These are phyloP conservation scores for Pseudocercospora eumusae DNA, from an alignment of 2,329 filamentous ascomycete genomes.

Conservation along the genomic window DNA sequence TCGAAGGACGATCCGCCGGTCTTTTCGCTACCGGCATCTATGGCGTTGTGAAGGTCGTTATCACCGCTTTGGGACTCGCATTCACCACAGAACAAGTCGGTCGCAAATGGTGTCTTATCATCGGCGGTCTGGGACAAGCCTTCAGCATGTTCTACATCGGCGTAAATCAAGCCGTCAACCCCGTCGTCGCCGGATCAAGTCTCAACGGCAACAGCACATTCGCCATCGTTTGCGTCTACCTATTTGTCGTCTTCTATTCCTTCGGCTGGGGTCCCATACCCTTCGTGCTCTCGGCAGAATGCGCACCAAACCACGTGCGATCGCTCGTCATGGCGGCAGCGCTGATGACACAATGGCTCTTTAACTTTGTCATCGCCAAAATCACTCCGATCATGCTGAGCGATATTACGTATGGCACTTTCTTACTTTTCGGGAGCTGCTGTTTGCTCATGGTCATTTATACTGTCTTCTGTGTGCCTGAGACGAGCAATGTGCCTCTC, in stretches of 20 bases:
- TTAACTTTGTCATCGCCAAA: constrained; percentile 41
- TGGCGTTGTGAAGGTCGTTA: constrained; percentile 50
- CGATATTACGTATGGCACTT: constrained; percentile 48
- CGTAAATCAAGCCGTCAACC: constrained; percentile 44
- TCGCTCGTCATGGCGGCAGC: constrained; percentile 48
- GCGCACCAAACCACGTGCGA: constrained; percentile 39
- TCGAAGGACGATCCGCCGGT: constrained; percentile 42
- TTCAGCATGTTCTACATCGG: constrained; percentile 49
- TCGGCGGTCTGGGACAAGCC: constrained; percentile 47
- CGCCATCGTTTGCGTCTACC: constrained; percentile 55
- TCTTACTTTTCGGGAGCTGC: constrained; percentile 43
- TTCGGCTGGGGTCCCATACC: constrained; percentile 51
- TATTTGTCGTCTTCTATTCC: constrained; percentile 51
- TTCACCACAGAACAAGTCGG: constrained; percentile 50
- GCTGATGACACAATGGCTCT: constrained; percentile 51
- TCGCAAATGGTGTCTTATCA: constrained; percentile 48
- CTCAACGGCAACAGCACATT: constrained; percentile 58
- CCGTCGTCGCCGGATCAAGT: constrained; percentile 47
- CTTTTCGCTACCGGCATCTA: constrained; percentile 53
- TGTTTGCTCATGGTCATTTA: constrained; percentile 49
- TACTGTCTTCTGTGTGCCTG: constrained; percentile 46
- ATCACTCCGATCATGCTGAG: constrained; percentile 47
- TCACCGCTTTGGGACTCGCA: constrained; percentile 48
- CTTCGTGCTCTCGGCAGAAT: constrained; percentile 48
- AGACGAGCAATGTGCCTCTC: constrained; percentile 48